Evolutionary conservation across 805 yeast species (phyloP), one percentile per base, ranked within the genome.

Genomic region (Wickerhamiella parazyma): DNA sequence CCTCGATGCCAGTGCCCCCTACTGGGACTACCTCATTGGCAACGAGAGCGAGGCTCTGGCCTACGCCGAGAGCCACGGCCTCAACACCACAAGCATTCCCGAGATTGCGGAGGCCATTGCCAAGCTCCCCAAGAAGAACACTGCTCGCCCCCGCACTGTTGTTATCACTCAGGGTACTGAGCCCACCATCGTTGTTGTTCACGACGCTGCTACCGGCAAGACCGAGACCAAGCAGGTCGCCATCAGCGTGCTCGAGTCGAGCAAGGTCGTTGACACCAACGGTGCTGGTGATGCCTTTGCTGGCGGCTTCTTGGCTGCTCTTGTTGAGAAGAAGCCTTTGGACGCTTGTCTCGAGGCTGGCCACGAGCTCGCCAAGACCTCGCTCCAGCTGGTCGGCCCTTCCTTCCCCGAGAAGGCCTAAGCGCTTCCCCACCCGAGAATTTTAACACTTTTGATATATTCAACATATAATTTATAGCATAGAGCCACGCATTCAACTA

Each of bases 251-350:
- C 74, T 91, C 58, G 80, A 73, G 34, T 55, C 74, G 36, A 65
- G 71, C 37, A 71, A 79, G 64, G 72, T 91, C 48, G 78, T 72
- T 47, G 99, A 91, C 70, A 84, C 97, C 58, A 91, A 89, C 69
- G 98, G 98, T 69, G 97, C 97, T 38, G 97, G 97, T 65, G 96
- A 89, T 62, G 95, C 96, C 11, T 89, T 89, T 60, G 97, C 96
- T 45, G 93, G 91, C 57, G 97, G 97, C 47, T 87, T 89, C 64
- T 66, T 86, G 51, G 94, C 95, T 49, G 91, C 87, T 46, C 67
- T 87, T 52, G 93, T 85, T 45, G 67, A 78, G 63, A 84, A 78
- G 51, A 76, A 80, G 62, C 54, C 72, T 22, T 60, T 85, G 45
- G 67, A 66, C 19, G 69, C 77, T 34, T 57, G 73, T 43, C 71